Evolutionary conservation across 306 rosid species (phyloP).

Genomic region (Comarum palustre): DNA sequence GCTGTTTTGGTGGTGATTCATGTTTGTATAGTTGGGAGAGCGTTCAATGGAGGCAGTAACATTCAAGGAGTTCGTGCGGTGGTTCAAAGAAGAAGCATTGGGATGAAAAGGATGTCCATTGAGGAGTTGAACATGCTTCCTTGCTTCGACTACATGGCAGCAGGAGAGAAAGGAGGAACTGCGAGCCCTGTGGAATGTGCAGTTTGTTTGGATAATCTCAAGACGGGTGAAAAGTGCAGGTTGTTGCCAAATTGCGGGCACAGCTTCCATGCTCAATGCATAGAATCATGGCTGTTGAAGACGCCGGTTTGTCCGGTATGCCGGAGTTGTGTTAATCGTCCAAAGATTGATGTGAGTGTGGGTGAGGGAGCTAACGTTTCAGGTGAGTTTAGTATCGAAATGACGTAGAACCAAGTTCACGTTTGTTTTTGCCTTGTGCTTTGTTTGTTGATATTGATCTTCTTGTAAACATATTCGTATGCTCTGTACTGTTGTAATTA

Average conservation of each 20-base stretch:
- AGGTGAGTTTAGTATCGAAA: conserved; percentile 6
- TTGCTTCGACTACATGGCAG: conserved; percentile 36
- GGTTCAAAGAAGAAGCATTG: conserved; percentile 21
- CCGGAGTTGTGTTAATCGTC: conserved; percentile 28
- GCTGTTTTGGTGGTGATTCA: conserved; percentile 53
- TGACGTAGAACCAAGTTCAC: conserved; percentile 12
- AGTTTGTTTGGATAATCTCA: conserved; percentile 46
- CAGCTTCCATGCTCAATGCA: conserved; percentile 44
- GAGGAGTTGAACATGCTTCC: conserved; percentile 48
- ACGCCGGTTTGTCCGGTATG: conserved; percentile 51
- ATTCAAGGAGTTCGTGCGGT: conserved; percentile 14
- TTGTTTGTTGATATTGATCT: not conserved
- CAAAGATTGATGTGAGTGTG: conserved; percentile 17
- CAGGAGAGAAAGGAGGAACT: conserved; percentile 5
- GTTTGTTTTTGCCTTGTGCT: not conserved
- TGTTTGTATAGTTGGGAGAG: conserved; percentile 40
- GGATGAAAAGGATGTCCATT: conserved; percentile 26
- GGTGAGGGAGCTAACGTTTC: conserved; percentile 27
- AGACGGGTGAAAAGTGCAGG: conserved; percentile 47
- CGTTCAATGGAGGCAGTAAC: conserved; percentile 21
- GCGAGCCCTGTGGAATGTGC: conserved; percentile 36
- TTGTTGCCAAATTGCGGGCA: conserved; percentile 45
- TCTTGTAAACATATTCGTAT: not conserved
- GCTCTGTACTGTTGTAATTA: not conserved
- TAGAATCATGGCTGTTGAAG: conserved; percentile 43